Base-by-base conservation (phyloP, 164 flowering plant species). In the Amborella trichopoda region DNA sequence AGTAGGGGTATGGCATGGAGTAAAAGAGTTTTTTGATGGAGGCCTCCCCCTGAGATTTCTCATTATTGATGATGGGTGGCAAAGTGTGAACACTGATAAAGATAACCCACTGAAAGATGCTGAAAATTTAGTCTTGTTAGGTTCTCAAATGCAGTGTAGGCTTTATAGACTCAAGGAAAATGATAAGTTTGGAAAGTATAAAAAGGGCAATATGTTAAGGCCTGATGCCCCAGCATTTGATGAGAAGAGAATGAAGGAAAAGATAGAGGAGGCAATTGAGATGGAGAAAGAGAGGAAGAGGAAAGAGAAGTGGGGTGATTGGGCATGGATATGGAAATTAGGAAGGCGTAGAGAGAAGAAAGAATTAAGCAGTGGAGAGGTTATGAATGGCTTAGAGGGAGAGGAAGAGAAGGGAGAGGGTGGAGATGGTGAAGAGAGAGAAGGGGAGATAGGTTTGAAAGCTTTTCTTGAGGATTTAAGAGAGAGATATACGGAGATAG, bases 101-200 rank as follows among this genome's bases (percentile, higher is more conserved):
- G 82, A 46, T 18, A 24, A 70, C 21, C 73, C 71, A 3, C 44
- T 49, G 40, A 48, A 53, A 9, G 58, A 46, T 5, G 46, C 50
- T 24, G 74, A 76, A 28, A 76, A 68, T 28, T 53, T 60, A 34
- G 57, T 74, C 1, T 54, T 54, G 3, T 68, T 69, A 10, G 80
- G 84, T 0, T 79, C 76, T 49, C 88, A 80, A 48, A 74, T 74
- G 79, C 73, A 70, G 0, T 70, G 76, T 46, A 52, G 79, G 58
- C 64, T 74, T 2, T 25, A 60, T 13, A 63, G 62, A 18, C 66
- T 68, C 11, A 20, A 66, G 28, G 79, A 74, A 54, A 74, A 74
- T 20, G 57, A 63, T 46, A 74, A 74, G 49, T 74, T 74, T 49
- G 43, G 61, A 27, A 68, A 68, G 43, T 74, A 74, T 49, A 32